phyloP scores from a whole-genome alignment of 2,329 filamentous ascomycete species.

The Penicillium sp. region DNA sequence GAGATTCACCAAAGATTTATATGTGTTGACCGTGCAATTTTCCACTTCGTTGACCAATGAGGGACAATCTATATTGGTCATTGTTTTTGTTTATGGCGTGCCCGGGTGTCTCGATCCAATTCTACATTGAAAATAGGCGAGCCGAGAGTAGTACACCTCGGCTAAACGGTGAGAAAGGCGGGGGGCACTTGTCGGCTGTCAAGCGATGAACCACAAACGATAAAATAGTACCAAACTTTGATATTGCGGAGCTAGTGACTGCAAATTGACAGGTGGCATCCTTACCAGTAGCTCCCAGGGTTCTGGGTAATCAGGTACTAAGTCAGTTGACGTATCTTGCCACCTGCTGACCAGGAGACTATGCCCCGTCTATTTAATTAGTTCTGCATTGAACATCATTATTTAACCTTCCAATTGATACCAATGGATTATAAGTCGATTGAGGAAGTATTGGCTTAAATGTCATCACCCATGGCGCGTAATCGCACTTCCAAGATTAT shows the following conservation, averaged over 20 bases:
- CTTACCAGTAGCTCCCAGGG: too few relatives aligned
- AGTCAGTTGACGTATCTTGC: too few relatives aligned
- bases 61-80: not conserved
- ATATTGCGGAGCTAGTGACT: not conserved
- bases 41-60: not conserved
- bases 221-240: not conserved
- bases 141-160: not conserved
- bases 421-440: too few relatives aligned
- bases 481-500: too few relatives aligned
- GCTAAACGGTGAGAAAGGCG: not conserved
- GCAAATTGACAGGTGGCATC: too few relatives aligned
- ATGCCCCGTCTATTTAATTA: too few relatives aligned
- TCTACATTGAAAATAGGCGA: not conserved
- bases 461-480: too few relatives aligned
- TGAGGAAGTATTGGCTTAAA: too few relatives aligned
- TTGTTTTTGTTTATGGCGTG: not conserved
- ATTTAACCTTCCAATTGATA: too few relatives aligned
- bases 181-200: not conserved
- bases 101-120: not conserved
- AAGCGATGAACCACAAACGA: not conserved
- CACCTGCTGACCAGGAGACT: too few relatives aligned
- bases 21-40: not conserved
- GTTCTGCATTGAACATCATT: too few relatives aligned
- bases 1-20: not conserved
- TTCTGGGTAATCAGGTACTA: too few relatives aligned